Conservation (phyloP, 2,329 filamentous ascomycete genomes). For the Corinectria fuckeliana region DNA sequence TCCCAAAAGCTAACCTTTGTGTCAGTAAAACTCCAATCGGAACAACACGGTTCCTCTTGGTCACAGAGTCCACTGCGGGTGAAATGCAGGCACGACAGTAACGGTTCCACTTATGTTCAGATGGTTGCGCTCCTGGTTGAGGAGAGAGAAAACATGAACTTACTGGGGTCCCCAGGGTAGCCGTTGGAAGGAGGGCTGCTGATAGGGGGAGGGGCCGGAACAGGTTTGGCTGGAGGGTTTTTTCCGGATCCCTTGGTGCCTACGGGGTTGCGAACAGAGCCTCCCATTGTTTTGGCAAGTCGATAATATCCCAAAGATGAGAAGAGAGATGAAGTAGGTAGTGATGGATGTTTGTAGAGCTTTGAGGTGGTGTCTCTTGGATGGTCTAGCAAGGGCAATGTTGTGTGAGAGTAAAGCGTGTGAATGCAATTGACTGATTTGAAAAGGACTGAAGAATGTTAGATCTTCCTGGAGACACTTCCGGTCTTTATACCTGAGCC, state of each 20-base stretch:
- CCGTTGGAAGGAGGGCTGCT: neutral
- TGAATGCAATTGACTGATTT: neutral
- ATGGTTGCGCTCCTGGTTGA: neutral
- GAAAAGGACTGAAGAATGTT: neutral
- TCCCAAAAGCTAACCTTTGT: neutral
- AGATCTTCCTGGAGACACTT: neutral
- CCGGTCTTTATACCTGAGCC: neutral
- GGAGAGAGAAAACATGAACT: neutral
- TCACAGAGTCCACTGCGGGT: neutral
- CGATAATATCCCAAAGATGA: neutral
- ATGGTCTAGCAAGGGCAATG: neutral
- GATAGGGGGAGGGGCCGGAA: too few relatives aligned
- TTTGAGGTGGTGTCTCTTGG: neutral
- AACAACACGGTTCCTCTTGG: neutral
- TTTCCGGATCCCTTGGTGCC: slow-evolving; percentile 17
- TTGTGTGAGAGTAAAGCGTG: neutral
- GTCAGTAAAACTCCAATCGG: slow-evolving; percentile 7
- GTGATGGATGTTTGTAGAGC: neutral
- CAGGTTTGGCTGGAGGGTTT: neutral
- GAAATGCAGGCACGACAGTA: neutral
- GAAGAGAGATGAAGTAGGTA: neutral
- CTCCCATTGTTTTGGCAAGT: slow-evolving; percentile 17
- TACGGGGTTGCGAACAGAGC: neutral
- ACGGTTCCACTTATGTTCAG: neutral
- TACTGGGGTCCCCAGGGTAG: slow-evolving; percentile 9